Evolutionary conservation across 805 yeast species (phyloP), one percentile per base, ranked within the genome.

Genomic region (Kodamaea sagamina): DNA sequence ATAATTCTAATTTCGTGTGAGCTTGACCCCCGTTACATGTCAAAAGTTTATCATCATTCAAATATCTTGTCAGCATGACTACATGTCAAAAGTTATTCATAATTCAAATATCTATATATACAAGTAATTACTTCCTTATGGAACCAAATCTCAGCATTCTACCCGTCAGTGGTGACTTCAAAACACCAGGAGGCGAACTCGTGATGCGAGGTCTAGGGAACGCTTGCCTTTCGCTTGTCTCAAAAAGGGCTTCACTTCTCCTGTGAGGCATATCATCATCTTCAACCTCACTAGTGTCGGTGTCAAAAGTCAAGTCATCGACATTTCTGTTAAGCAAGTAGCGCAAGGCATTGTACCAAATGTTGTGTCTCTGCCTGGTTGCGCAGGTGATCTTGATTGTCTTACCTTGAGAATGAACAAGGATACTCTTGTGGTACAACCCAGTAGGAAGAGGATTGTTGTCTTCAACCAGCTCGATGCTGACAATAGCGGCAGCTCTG

Each of bases 401-500:
- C 41, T 84, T 78, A 32, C 78, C 78, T 40, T 78, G 78, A 2
- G 96, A 81, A 45, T 75, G 83, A 29, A 93, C 79, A 39, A 90
- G 62, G 41, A 92, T 84, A 56, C 93, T 82, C 74, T 86, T 88
- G 63, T 86, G 87, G 62, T 84, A 87, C 31, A 92, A 65, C 0
- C 97, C 97, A 0, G 93, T 83, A 3, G 97, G 97, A 44, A 85
- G 71, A 3, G 96, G 95, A 62, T 89, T 90, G 51, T 81, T 76
- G 59, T 92, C 97, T 3, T 79, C 84, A 2, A 89, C 85, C 48
- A 89, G 81, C 55, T 85, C 86, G 24, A 90, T 93, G 6, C 82
- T 76, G 13, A 82, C 60, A 41, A 92, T 89, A 0, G 95, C 90
- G 43, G 88, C 81, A 10, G 93, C 89, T 52, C 82, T 79, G 3